phyloP scores from a whole-genome alignment of 768 basidiomycete species.

The Suillus placidus region DNA sequence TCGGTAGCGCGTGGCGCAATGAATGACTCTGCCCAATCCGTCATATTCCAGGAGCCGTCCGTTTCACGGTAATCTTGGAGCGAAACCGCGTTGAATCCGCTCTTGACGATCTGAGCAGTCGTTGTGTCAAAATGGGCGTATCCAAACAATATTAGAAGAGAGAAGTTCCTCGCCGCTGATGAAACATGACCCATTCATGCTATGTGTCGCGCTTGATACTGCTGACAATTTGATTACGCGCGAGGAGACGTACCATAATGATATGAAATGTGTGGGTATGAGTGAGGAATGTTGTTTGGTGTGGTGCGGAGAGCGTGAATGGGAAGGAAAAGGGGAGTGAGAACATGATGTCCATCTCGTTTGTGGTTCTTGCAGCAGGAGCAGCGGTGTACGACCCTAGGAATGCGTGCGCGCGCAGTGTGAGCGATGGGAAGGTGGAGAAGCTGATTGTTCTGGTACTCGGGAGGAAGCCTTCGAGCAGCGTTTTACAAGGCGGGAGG shows the following conservation, averaged over 20 bases:
- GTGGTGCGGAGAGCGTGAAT: constrained; percentile 39
- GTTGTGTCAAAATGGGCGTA: constrained; percentile 14
- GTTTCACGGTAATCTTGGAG: constrained; percentile 33
- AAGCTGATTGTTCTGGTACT: constrained; percentile 80
- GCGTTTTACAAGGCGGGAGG: constrained; percentile 49
- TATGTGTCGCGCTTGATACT: constrained; percentile 78
- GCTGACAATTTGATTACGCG: constrained; percentile 45
- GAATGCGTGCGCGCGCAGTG: no score
- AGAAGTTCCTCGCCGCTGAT: constrained; percentile 82
- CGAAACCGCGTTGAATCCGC: constrained; percentile 40
- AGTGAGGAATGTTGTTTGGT: constrained; percentile 84
- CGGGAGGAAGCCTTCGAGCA: constrained; percentile 56
- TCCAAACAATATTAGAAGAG: constrained; percentile 39
- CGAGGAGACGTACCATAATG: constrained; percentile 94
- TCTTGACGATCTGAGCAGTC: constrained; percentile 15
- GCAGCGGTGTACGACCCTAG: constrained; percentile 50
- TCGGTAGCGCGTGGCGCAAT: constrained; percentile 27
- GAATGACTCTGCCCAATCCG: constrained; percentile 35
- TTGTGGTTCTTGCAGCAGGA: constrained; percentile 62
- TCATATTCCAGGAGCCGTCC: constrained; percentile 32
- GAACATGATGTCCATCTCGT: constrained; percentile 42
- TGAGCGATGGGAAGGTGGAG: constrained; percentile 77
- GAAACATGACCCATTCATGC: constrained; percentile 91
- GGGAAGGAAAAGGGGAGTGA: constrained; percentile 27
- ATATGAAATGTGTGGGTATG: constrained; percentile 78